Evolutionary conservation across 306 rosid species (phyloP).

Genomic region (Begonia loranthoides): DNA sequence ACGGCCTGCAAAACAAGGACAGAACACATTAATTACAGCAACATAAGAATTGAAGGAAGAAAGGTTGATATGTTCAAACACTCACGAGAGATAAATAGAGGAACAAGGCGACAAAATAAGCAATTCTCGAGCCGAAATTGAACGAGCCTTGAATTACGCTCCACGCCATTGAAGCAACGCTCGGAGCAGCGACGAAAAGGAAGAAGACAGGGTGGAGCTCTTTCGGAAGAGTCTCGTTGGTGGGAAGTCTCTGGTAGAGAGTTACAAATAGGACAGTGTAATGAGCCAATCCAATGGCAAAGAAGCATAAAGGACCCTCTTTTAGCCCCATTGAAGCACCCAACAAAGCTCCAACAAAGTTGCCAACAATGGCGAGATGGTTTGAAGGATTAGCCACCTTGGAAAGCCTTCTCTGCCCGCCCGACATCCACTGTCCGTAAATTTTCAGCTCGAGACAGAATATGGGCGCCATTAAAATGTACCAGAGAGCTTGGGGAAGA

Average conservation of each 20-base stretch:
- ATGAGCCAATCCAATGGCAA: conserved; percentile 76
- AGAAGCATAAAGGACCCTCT: conserved; percentile 89
- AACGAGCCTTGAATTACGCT: conserved; percentile 75
- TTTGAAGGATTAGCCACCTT: conserved; percentile 85
- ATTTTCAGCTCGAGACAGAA: conserved; percentile 71
- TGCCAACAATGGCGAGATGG: conserved; percentile 70
- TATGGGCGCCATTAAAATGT: conserved; percentile 68
- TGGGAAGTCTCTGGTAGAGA: conserved; percentile 81
- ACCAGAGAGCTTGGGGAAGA: conserved; percentile 51
- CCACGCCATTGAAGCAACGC: conserved; percentile 94
- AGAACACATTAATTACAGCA: not conserved
- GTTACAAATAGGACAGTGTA: conserved; percentile 75
- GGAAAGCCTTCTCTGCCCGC: conserved; percentile 80
- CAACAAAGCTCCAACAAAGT: conserved; percentile 76
- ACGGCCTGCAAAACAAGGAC: conserved; percentile 50
- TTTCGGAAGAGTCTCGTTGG: conserved; percentile 82
- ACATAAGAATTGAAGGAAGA: not conserved
- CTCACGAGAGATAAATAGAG: conserved; percentile 78
- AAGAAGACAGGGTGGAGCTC: conserved; percentile 90
- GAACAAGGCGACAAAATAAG: conserved; percentile 73
- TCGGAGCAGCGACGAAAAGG: conserved; percentile 87
- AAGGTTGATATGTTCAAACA: not conserved
- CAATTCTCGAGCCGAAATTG: conserved; percentile 51
- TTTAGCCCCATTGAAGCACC: conserved; percentile 84
- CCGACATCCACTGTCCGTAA: conserved; percentile 99